These are phyloP conservation scores for Elsinoe necatrix DNA, from an alignment of 2,329 filamentous ascomycete genomes.

Conservation along the genomic window DNA sequence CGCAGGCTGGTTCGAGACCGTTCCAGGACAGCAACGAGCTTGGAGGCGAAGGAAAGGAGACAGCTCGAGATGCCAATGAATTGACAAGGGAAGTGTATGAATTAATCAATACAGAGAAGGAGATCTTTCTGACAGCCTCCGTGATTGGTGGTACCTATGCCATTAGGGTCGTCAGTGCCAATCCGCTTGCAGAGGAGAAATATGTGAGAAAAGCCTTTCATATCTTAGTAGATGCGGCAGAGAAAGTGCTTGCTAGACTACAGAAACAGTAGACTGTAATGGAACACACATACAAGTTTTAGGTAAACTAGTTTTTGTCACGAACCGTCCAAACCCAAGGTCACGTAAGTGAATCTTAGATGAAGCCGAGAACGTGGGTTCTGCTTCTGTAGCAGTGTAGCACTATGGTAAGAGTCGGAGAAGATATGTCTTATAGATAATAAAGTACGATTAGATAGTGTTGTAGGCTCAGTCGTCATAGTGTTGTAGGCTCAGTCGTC, in stretches of 20 bases:
- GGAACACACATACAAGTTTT: too few species aligned
- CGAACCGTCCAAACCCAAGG: neutral
- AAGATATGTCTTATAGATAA: neutral
- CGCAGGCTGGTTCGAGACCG: slow-evolving; percentile 22
- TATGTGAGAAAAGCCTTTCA: slow-evolving; percentile 68
- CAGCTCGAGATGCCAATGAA: slow-evolving; percentile 52
- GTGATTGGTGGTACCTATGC: slow-evolving; percentile 65
- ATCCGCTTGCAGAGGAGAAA: slow-evolving; percentile 59
- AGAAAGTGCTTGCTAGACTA: slow-evolving; percentile 40
- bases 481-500: too few species aligned
- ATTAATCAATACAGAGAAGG: slow-evolving; percentile 60
- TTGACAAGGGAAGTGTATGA: slow-evolving; percentile 70
- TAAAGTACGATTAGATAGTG: neutral
- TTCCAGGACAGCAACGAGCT: slow-evolving; percentile 24
- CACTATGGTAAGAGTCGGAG: neutral
- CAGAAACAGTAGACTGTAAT: too few species aligned
- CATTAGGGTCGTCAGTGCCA: slow-evolving; percentile 73
- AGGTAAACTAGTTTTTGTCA: too few species aligned
- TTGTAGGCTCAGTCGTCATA: too few species aligned
- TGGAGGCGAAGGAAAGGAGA: slow-evolving; percentile 28
- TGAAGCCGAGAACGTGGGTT: neutral
- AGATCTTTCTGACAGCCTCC: slow-evolving; percentile 75
- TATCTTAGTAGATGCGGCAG: slow-evolving; percentile 56
- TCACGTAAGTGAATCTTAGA: neutral
- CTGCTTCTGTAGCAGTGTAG: neutral